Conservation (phyloP, 192 early-diverging fungal species). For the Backusella westeae region DNA sequence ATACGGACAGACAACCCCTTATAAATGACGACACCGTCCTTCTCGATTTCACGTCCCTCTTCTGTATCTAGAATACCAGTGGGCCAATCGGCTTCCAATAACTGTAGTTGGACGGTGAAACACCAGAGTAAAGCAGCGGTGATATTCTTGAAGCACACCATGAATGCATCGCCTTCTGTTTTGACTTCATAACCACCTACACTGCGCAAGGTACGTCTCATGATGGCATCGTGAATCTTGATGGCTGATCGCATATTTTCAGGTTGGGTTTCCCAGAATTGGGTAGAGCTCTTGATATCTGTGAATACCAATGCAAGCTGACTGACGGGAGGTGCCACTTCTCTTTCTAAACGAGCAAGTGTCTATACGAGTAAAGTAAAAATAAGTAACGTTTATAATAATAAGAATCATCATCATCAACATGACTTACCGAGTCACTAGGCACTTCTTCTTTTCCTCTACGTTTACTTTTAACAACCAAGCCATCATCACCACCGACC, state of each 20-base stretch:
- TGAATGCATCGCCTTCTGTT: constrained; percentile 93
- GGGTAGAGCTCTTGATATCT: constrained; percentile 92
- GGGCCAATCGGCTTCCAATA: constrained; percentile 87
- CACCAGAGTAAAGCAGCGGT: constrained; percentile 85
- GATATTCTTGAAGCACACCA: constrained; percentile 87
- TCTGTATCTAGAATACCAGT: constrained; percentile 73
- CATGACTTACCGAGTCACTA: constrained; percentile 49
- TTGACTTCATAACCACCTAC: constrained; percentile 95
- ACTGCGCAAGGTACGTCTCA: constrained; percentile 78
- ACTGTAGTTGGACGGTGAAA: constrained; percentile 79
- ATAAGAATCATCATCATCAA: background rate
- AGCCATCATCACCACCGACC: constrained; percentile 22
- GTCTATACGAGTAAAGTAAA: constrained; percentile 18
- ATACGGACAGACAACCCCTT: constrained; percentile 88
- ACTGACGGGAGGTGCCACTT: constrained; percentile 83
- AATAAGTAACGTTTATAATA: too few species aligned
- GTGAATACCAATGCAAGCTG: constrained; percentile 89
- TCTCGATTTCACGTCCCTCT: constrained; percentile 74
- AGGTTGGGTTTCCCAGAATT: constrained; percentile 86
- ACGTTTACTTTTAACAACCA: constrained; percentile 39
- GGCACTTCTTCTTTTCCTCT: constrained; percentile 45
- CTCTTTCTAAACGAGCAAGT: constrained; percentile 63
- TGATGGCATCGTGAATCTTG: constrained; percentile 80
- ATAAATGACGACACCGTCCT: constrained; percentile 67
- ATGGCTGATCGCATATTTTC: constrained; percentile 85